Evolutionary conservation across 2,329 filamentous ascomycete genomes (phyloP).

Genomic region (Diaporthe sp.): DNA sequence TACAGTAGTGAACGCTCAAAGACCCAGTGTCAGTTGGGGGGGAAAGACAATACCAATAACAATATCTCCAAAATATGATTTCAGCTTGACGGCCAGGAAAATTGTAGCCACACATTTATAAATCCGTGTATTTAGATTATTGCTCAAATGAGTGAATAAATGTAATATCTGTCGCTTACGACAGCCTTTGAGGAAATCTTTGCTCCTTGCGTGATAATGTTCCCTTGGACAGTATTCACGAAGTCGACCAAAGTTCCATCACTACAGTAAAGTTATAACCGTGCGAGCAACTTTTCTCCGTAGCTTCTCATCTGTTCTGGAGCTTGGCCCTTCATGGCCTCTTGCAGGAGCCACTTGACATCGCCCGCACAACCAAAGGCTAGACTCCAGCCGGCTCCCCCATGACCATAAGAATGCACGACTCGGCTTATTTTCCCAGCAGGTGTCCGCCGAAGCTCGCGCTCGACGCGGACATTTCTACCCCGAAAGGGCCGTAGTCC

Average conservation of each 20-base stretch:
- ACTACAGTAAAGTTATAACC: not conserved
- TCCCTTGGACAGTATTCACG: no score
- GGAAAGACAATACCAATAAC: no score
- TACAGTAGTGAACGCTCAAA: no score
- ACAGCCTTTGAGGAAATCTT: no score
- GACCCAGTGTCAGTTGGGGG: no score
- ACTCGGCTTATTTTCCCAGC: not conserved
- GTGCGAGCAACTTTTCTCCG: not conserved
- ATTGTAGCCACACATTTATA: no score
- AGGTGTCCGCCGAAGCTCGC: constrained; percentile 3
- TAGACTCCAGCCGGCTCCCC: constrained; percentile 6
- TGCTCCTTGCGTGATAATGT: not conserved
- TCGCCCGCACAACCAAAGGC: constrained; percentile 3
- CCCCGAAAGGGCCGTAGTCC: constrained; percentile 10
- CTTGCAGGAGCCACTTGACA: not conserved
- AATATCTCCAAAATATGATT: no score
- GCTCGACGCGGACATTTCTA: constrained; percentile 14
- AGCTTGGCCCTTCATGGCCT: not conserved
- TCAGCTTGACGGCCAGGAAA: no score
- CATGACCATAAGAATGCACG: constrained; percentile 14
- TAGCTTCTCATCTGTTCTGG: not conserved
- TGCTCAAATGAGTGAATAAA: no score
- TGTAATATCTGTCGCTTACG: no score
- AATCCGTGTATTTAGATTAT: no score
- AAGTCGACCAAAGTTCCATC: not conserved